Percentiles rank a stretch among this genome's conserved stretches.
These are phyloP conservation scores for Beta vulgaris DNA, from an alignment of 148 eudicot genomes.

Conservation along the genomic window DNA sequence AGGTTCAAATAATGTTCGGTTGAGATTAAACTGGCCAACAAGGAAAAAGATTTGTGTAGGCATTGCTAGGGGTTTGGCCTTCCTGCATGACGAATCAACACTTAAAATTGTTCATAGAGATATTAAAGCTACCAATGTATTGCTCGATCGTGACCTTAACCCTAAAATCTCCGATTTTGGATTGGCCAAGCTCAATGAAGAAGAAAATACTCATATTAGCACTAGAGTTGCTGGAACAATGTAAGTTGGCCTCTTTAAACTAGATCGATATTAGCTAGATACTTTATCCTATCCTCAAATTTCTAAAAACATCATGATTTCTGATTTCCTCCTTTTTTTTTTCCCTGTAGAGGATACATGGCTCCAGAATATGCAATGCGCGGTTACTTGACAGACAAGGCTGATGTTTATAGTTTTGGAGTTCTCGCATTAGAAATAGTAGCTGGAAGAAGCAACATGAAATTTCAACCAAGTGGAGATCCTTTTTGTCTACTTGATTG, in stretches of 20 bases:
- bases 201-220: conserved; percentile 21
- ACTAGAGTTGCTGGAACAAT: conserved; percentile 23
- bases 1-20: background rate
- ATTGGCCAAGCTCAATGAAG: conserved; percentile 20
- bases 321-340: background rate
- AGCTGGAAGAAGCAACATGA: conserved; percentile 53
- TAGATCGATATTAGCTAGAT: too few relatives aligned
- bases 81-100: conserved; percentile 19
- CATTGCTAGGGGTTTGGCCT: conserved; percentile 23
- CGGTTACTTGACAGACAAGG: conserved; percentile 60
- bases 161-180: conserved; percentile 22
- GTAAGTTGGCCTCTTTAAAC: conserved; percentile 13
- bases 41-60: conserved; percentile 17
- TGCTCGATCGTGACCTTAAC: conserved; percentile 16
- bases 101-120: conserved; percentile 21
- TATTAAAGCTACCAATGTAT: conserved; percentile 17
- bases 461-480: conserved; percentile 34
- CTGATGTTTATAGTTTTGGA: conserved; percentile 69
- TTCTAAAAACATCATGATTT: background rate
- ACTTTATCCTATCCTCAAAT: too few relatives aligned
- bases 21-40: conserved; percentile 15
- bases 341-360: conserved; percentile 55
- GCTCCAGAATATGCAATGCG: conserved; percentile 69
- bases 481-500: conserved; percentile 50
- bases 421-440: conserved; percentile 56